These are phyloP conservation scores for Chaetomidium leptoderma DNA, from an alignment of 495 filamentous ascomycete species.

Conservation along the genomic window DNA sequence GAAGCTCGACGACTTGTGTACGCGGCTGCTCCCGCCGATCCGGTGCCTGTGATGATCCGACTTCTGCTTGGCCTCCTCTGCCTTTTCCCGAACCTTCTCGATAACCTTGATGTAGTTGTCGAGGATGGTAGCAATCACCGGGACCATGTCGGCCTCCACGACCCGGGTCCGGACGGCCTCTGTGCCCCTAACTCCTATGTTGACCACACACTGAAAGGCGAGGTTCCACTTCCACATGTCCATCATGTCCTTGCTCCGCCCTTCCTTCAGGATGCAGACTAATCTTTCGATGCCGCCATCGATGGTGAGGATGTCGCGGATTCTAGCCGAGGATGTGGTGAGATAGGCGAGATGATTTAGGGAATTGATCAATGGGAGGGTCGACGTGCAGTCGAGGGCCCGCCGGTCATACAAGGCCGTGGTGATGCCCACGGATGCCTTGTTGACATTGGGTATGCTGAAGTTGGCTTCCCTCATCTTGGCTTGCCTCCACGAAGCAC, in stretches of 20 bases:
- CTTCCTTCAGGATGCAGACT: constrained; percentile 96
- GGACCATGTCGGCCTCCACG: constrained; percentile 98
- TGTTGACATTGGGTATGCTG: constrained; percentile 99
- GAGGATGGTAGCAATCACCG: constrained; percentile 97
- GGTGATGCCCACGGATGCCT: constrained; percentile 98
- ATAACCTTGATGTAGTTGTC: constrained; percentile 97
- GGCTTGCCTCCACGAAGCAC: constrained; percentile 31
- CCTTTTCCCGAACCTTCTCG: constrained; percentile 81
- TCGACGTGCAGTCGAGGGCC: constrained; percentile 96
- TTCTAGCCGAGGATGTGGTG: constrained; percentile 95
- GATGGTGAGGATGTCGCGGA: constrained; percentile 94
- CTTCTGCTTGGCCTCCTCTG: constrained; percentile 60
- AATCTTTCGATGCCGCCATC: constrained; percentile 96
- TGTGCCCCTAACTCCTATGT: constrained; percentile 94
- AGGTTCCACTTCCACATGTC: constrained; percentile 99
- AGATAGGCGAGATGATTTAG: constrained; percentile 97
- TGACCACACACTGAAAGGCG: constrained; percentile 97
- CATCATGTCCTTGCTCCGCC: constrained; percentile 95
- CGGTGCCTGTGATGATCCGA: constrained; percentile 44
- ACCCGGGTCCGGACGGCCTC: constrained; percentile 90
- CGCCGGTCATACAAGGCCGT: constrained; percentile 96
- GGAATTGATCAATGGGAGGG: constrained; percentile 93
- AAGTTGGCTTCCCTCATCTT: constrained; percentile 99
- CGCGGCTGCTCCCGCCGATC: constrained; percentile 38
- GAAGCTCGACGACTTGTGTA: constrained; percentile 45